Percentiles rank a stretch among this genome's conserved stretches.
These are phyloP conservation scores for Ustilaginoidea virens DNA, from an alignment of 2,329 filamentous ascomycete genomes.

Conservation along the genomic window DNA sequence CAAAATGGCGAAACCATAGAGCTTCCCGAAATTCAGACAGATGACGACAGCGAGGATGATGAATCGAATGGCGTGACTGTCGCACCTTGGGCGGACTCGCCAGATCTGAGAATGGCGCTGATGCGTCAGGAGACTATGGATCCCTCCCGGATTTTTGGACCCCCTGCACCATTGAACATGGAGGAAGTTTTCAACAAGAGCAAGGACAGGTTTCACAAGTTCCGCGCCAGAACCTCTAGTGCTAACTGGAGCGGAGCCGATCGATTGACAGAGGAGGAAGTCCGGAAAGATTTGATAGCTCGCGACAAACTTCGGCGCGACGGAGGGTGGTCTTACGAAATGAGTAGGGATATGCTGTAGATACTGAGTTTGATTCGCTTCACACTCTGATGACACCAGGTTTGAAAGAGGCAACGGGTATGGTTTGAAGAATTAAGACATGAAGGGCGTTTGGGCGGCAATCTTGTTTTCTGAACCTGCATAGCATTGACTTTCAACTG, in stretches of 20 bases:
- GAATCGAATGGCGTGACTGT: slow-evolving; percentile 37
- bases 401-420: too few relatives aligned
- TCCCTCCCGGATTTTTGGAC: slow-evolving; percentile 74
- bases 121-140: slow-evolving; percentile 74
- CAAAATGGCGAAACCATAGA: slow-evolving; percentile 82
- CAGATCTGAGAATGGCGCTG: slow-evolving; percentile 61
- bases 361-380: background rate
- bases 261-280: slow-evolving; percentile 72
- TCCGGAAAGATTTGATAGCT: slow-evolving; percentile 62
- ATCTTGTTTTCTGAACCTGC: slow-evolving; percentile 1
- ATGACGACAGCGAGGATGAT: slow-evolving; percentile 76
- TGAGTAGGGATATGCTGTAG: slow-evolving; percentile 31
- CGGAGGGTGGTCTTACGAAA: slow-evolving; percentile 69
- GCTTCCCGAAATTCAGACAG: slow-evolving; percentile 87
- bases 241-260: slow-evolving; percentile 87
- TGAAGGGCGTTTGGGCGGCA: too few relatives aligned
- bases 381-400: too few relatives aligned
- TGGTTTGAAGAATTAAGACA: too few relatives aligned
- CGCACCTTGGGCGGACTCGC: slow-evolving; percentile 79
- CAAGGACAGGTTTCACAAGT: slow-evolving; percentile 73
- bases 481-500: slow-evolving; percentile 4
- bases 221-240: slow-evolving; percentile 80
- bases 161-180: slow-evolving; percentile 77
- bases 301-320: slow-evolving; percentile 67
- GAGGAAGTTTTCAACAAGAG: slow-evolving; percentile 91